Conservation (phyloP, 179 eudicot species). For the Monotropa hypopitys region DNA sequence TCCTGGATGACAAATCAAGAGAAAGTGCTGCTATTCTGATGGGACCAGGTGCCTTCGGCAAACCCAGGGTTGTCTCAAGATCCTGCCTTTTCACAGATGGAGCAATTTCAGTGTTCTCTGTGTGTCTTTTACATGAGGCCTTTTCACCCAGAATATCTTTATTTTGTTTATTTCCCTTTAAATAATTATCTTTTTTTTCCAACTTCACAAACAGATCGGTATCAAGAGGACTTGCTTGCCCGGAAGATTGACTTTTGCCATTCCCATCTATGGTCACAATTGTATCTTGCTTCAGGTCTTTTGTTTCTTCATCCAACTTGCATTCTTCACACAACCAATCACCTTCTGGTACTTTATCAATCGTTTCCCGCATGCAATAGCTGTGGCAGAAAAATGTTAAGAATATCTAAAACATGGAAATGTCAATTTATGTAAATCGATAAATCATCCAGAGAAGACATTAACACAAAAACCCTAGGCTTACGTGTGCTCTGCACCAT, state of each 20-base stretch:
- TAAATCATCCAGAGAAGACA: constrained; percentile 1
- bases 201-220: not conserved
- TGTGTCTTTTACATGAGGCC: constrained; percentile 30
- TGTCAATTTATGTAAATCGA: not conserved
- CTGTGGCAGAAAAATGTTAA: constrained; percentile 18
- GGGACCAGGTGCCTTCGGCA: constrained; percentile 35
- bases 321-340: constrained; percentile 76
- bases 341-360: constrained; percentile 54
- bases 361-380: constrained; percentile 56
- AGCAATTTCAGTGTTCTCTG: constrained; percentile 45
- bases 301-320: constrained; percentile 28
- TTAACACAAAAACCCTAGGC: constrained; percentile 2
- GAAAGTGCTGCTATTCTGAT: constrained; percentile 31
- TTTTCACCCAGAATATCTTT: constrained; percentile 25
- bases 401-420: not conserved
- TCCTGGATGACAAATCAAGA: constrained; percentile 38
- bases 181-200: constrained; percentile 18
- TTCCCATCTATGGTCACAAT: not conserved
- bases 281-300: constrained; percentile 23
- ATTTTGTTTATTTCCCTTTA: constrained; percentile 13
- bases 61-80: constrained; percentile 34
- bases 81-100: constrained; percentile 45
- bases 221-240: constrained; percentile 6
- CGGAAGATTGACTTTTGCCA: constrained; percentile 23
- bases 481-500: constrained; percentile 79